A percentile compares a stretch with the other conserved stretches of the same genome.
phyloP scores from a whole-genome alignment of 208 protist species.

The Trichomonas vaginalis region DNA sequence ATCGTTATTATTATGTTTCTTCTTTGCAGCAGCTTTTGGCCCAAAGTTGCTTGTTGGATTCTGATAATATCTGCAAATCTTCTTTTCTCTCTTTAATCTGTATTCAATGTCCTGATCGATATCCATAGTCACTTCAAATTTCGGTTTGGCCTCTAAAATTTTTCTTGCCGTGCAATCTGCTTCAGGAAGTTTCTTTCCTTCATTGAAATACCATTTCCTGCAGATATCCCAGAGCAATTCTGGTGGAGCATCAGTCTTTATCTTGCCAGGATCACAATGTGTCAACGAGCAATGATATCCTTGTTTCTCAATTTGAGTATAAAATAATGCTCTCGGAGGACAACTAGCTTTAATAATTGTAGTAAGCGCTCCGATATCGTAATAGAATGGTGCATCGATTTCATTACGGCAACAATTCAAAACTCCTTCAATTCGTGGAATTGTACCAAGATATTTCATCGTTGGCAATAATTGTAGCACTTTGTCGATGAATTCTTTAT shows the following conservation, averaged over 20 bases:
- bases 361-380: background rate
- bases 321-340: background rate
- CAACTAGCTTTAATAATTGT: background rate
- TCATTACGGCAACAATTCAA: background rate
- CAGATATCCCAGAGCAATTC: constrained; percentile 59
- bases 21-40: background rate
- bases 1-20: background rate
- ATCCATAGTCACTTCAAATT: background rate
- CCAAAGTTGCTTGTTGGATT: background rate
- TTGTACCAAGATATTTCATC: background rate
- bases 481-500: background rate
- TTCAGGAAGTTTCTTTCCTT: background rate
- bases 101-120: background rate
- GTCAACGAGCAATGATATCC: constrained; percentile 66
- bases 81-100: background rate
- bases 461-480: background rate
- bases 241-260: constrained; percentile 71
- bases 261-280: constrained; percentile 56
- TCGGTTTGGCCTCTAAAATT: background rate
- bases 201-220: constrained; percentile 42
- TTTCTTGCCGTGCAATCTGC: background rate
- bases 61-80: background rate
- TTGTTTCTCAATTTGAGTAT: background rate
- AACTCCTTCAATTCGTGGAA: background rate
- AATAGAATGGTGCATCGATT: constrained; percentile 1